Evolutionary conservation across 75 land plant species (phyloP).

Genomic region (Selaginella moellendorffii): DNA sequence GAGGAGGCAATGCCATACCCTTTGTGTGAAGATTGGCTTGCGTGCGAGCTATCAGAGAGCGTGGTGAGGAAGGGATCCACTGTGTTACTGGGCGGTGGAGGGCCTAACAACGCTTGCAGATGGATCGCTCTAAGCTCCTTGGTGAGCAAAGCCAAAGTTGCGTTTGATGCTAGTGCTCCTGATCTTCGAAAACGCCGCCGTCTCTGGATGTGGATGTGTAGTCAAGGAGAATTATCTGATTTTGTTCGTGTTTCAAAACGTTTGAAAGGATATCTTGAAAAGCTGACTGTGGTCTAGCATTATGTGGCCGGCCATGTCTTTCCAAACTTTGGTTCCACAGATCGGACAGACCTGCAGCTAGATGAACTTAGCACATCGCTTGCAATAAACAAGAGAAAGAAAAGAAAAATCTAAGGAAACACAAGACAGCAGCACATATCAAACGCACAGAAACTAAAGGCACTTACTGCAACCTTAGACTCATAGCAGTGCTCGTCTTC

Average conservation of each 20-base stretch:
- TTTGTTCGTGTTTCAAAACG: neutral
- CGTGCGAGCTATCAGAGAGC: neutral
- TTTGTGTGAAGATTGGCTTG: neutral
- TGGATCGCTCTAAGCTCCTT: neutral
- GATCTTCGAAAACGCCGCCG: neutral
- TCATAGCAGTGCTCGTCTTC: constrained; percentile 57
- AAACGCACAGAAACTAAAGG: neutral
- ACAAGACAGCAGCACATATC: neutral
- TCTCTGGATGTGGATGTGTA: neutral
- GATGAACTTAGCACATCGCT: neutral
- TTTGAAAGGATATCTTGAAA: constrained; percentile 69
- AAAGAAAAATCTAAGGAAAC: neutral
- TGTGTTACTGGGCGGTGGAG: neutral
- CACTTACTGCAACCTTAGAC: constrained; percentile 45
- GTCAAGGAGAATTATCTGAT: neutral
- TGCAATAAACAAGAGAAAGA: neutral
- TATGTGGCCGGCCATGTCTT: constrained; percentile 60
- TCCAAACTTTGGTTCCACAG: constrained; percentile 46
- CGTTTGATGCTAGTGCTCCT: neutral
- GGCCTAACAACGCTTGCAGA: neutral
- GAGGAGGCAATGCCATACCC: neutral
- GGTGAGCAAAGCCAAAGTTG: neutral
- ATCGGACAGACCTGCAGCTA: constrained; percentile 64
- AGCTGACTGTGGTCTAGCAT: constrained; percentile 55
- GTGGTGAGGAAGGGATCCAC: neutral